These are phyloP conservation scores for Phytophthora aleatoria DNA, from an alignment of 352 stramenopile species.

Conservation along the genomic window DNA sequence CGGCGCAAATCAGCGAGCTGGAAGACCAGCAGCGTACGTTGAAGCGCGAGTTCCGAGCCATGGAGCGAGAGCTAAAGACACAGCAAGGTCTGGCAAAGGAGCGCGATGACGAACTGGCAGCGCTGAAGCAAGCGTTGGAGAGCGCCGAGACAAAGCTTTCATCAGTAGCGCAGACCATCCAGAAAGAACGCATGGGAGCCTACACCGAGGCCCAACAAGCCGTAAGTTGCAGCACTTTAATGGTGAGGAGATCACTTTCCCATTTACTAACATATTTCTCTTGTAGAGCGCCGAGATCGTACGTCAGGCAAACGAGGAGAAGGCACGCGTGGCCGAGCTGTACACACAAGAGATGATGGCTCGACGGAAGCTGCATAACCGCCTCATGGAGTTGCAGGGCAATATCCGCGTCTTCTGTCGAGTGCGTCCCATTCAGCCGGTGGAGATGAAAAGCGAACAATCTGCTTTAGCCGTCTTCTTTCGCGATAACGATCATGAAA, in stretches of 20 bases:
- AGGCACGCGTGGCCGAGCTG: slow-evolving; percentile 56
- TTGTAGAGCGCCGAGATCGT: slow-evolving; percentile 58
- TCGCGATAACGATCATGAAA: slow-evolving; percentile 68
- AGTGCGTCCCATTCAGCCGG: slow-evolving; percentile 82
- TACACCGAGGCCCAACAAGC: slow-evolving; percentile 56
- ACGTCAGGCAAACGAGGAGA: slow-evolving; percentile 59
- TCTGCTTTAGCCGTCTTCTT: slow-evolving; percentile 70
- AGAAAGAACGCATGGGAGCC: slow-evolving; percentile 41
- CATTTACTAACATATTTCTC: slow-evolving; percentile 3
- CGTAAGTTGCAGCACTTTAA: slow-evolving; percentile 34
- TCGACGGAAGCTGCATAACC: slow-evolving; percentile 87
- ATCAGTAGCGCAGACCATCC: slow-evolving; percentile 37
- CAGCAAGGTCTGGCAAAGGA: slow-evolving; percentile 56
- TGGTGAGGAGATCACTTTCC: not conserved
- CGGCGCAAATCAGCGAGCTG: slow-evolving; percentile 45
- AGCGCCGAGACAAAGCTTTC: slow-evolving; percentile 43
- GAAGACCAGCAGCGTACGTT: slow-evolving; percentile 57
- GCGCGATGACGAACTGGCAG: slow-evolving; percentile 49
- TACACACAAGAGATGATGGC: slow-evolving; percentile 77
- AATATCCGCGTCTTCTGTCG: slow-evolving; percentile 95
- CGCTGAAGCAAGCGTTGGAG: slow-evolving; percentile 38
- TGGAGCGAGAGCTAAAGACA: slow-evolving; percentile 70
- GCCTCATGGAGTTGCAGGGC: slow-evolving; percentile 91
- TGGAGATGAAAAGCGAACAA: slow-evolving; percentile 78
- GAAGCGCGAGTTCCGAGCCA: slow-evolving; percentile 58